A percentile compares a stretch with the other conserved stretches of the same genome.
Evolutionary conservation across 805 yeast genomes (phyloP).

Genomic region (Yamadazyma sp.): DNA sequence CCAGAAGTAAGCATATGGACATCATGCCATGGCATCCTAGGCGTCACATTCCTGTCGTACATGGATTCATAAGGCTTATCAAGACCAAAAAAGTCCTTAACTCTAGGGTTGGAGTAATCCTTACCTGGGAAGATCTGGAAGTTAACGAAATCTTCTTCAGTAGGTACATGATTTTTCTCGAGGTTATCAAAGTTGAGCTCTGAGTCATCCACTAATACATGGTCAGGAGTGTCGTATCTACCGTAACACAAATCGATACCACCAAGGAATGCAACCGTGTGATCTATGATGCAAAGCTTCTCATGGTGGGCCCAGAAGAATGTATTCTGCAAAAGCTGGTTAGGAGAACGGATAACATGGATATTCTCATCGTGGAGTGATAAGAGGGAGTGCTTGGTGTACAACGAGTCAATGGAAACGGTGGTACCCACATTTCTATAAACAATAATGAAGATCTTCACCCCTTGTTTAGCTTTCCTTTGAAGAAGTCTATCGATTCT

Average conservation of each 20-base stretch:
- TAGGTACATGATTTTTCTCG: constrained; percentile 26
- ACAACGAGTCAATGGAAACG: constrained; percentile 88
- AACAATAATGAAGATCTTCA: constrained; percentile 85
- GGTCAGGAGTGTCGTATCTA: constrained; percentile 95
- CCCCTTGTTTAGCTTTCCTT: constrained; percentile 91
- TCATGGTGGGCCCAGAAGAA: constrained; percentile 99
- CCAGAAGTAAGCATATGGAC: constrained; percentile 95
- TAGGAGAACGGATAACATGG: constrained; percentile 91
- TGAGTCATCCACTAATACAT: constrained; percentile 78
- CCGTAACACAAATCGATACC: constrained; percentile 97
- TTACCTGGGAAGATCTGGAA: constrained; percentile 89
- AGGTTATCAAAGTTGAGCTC: constrained; percentile 33
- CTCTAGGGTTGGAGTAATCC: constrained; percentile 95
- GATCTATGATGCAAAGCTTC: constrained; percentile 82
- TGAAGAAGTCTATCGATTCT: constrained; percentile 85
- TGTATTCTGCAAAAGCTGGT: constrained; percentile 88
- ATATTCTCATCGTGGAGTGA: constrained; percentile 79
- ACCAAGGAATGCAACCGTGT: constrained; percentile 86
- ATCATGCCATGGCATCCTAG: constrained; percentile 99
- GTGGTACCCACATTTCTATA: constrained; percentile 93
- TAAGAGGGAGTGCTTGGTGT: constrained; percentile 90
- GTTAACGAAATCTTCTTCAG: constrained; percentile 43
- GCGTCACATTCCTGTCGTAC: constrained; percentile 77
- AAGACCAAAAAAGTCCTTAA: constrained; percentile 77
- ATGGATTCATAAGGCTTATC: constrained; percentile 87